phyloP scores from a whole-genome alignment of 148 eudicot genomes.

The Amaranthus palmeri region DNA sequence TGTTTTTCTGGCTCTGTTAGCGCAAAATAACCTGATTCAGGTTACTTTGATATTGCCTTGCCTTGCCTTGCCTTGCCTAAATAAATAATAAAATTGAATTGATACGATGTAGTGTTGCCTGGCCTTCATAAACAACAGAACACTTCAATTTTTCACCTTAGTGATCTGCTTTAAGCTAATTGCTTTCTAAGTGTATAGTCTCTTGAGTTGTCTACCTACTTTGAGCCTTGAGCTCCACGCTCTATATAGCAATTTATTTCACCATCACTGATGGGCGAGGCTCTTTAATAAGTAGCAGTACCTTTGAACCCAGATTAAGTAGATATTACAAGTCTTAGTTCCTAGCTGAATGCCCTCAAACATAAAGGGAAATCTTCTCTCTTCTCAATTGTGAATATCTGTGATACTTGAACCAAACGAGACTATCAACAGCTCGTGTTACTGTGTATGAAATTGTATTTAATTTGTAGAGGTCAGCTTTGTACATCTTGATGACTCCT shows the following conservation, averaged over 20 bases:
- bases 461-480: not conserved
- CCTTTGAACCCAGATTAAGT: not conserved
- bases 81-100: too few relatives aligned
- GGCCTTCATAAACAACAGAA: too few relatives aligned
- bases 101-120: too few relatives aligned
- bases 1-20: not conserved
- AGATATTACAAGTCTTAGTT: not conserved
- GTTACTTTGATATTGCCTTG: too few relatives aligned
- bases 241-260: too few relatives aligned
- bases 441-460: not conserved
- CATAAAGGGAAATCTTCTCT: not conserved
- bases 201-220: not conserved
- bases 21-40: not conserved
- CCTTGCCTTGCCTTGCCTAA: too few relatives aligned
- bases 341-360: not conserved
- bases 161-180: not conserved
- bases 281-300: not conserved
- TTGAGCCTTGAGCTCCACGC: too few relatives aligned
- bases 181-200: not conserved
- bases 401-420: not conserved
- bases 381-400: not conserved
- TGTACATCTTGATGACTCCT: not conserved
- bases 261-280: not conserved
- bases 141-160: too few relatives aligned
- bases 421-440: not conserved